Conservation (phyloP, 495 filamentous ascomycete species). For the Penicillium turbatum region DNA sequence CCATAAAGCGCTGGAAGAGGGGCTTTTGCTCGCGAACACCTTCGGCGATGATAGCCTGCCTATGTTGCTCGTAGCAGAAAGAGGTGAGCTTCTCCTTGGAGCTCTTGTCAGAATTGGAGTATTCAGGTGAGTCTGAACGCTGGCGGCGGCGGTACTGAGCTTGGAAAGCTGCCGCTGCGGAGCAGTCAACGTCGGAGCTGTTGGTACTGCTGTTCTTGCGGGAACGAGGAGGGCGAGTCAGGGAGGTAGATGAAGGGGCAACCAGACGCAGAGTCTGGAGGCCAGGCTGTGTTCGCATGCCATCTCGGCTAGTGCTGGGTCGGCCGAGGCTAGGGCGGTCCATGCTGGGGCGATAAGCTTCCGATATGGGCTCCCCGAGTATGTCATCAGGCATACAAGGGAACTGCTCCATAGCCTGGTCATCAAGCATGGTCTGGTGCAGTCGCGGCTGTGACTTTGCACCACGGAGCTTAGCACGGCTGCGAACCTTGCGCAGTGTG, state of each 20-base stretch:
- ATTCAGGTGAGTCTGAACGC: slow-evolving; percentile 30
- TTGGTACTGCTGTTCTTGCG: slow-evolving; percentile 28
- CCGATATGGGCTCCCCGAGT: slow-evolving; percentile 6
- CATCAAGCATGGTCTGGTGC: slow-evolving; percentile 24
- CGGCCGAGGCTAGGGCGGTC: slow-evolving; percentile 20
- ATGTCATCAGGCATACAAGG: slow-evolving; percentile 32
- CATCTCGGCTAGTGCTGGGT: slow-evolving; percentile 28
- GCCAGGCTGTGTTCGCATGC: slow-evolving; percentile 19
- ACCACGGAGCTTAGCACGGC: slow-evolving; percentile 41
- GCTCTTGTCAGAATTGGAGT: slow-evolving; percentile 5
- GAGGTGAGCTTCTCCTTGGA: slow-evolving; percentile 32
- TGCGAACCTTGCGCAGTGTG: slow-evolving; percentile 46
- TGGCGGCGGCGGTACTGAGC: slow-evolving; percentile 38
- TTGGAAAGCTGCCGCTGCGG: slow-evolving; percentile 39
- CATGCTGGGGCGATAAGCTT: slow-evolving; percentile 18
- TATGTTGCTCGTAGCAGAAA: slow-evolving; percentile 37
- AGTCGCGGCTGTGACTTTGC: slow-evolving; percentile 43
- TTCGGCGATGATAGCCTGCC: slow-evolving; percentile 15
- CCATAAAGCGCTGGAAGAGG: slow-evolving; percentile 33
- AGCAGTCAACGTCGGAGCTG: slow-evolving; percentile 34
- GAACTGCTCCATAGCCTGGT: slow-evolving; percentile 27
- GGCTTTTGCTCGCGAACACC: slow-evolving; percentile 20
- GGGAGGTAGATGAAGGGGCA: slow-evolving; percentile 38
- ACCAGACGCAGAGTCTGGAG: slow-evolving; percentile 39
- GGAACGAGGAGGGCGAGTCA: slow-evolving; percentile 25